Percentiles rank a stretch among this genome's conserved stretches.
These are phyloP conservation scores for Alternaria rosae DNA, from an alignment of 2,329 filamentous ascomycete species.

Conservation along the genomic window DNA sequence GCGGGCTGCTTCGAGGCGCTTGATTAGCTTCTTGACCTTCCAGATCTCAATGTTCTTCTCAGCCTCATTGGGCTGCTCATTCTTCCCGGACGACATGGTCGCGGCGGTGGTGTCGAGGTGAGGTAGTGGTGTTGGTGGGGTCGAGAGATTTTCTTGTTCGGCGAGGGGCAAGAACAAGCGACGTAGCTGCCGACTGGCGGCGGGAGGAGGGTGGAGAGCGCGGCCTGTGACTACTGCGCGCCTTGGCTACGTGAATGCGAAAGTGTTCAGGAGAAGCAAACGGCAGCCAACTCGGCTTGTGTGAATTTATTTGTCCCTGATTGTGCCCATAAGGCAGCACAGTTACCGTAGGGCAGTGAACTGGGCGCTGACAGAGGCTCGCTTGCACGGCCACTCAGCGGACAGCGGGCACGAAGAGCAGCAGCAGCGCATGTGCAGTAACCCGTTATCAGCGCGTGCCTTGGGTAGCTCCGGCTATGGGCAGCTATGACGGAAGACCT, in stretches of 20 bases:
- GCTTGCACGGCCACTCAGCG: constrained; percentile 28
- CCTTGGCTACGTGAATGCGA: constrained; percentile 2
- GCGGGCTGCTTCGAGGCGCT: constrained; percentile 93
- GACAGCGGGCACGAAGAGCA: background rate
- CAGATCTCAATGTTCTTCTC: constrained; percentile 96
- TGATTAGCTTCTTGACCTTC: constrained; percentile 99
- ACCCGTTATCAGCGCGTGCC: constrained; percentile 10
- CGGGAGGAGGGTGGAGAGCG: constrained; percentile 14
- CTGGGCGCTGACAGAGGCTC: constrained; percentile 13
- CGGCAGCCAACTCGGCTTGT: constrained; percentile 3
- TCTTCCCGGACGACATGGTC: constrained; percentile 46
- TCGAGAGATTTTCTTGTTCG: constrained; percentile 24
- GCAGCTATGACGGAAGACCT: constrained; percentile 18
- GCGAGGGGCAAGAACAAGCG: constrained; percentile 24
- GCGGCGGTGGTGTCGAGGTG: constrained; percentile 27
- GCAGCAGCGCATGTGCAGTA: constrained; percentile 1
- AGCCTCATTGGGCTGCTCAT: constrained; percentile 79
- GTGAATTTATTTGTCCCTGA: constrained; percentile 19
- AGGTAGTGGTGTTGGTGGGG: constrained; percentile 24
- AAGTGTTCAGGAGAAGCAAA: background rate
- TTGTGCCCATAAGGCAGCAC: background rate
- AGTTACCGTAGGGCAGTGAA: background rate
- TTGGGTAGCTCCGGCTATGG: constrained; percentile 8
- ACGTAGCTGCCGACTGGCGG: constrained; percentile 27
- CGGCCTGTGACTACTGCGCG: constrained; percentile 3